These are phyloP conservation scores for Yamadazyma diospyri DNA, from an alignment of 1,139 yeast genomes.

Conservation along the genomic window DNA sequence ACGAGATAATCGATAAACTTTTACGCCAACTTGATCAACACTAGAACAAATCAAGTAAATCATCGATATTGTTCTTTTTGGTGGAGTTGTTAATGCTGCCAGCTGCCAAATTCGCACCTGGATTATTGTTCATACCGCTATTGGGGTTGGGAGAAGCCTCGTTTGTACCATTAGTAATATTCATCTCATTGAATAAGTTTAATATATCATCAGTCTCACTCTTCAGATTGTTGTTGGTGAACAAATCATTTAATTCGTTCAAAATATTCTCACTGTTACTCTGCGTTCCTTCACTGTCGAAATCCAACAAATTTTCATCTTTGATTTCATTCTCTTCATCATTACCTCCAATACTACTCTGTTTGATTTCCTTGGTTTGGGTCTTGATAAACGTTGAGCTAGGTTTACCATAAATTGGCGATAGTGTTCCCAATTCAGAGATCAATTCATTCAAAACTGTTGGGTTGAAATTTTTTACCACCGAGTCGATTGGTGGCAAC, in stretches of 20 bases:
- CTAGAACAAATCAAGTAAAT: constrained; percentile 57
- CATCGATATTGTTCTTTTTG: constrained; percentile 23
- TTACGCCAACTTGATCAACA: constrained; percentile 6
- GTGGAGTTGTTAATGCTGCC: constrained; percentile 1
- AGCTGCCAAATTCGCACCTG: neutral
- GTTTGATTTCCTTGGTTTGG: constrained; percentile 8
- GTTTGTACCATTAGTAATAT: too few species aligned
- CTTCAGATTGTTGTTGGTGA: constrained; percentile 27
- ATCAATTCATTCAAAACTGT: constrained; percentile 64
- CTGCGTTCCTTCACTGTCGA: constrained; percentile 52
- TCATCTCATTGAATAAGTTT: constrained; percentile 34
- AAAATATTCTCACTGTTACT: constrained; percentile 32
- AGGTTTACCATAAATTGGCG: constrained; percentile 89
- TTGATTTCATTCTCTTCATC: constrained; percentile 50
- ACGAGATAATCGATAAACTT: constrained; percentile 15
- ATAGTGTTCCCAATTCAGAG: constrained; percentile 75
- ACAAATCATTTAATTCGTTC: constrained; percentile 69
- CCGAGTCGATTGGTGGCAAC: constrained; percentile 68
- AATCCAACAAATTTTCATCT: constrained; percentile 81
- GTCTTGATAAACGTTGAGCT: constrained; percentile 53
- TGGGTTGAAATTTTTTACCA: constrained; percentile 70
- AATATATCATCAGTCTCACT: constrained; percentile 39
- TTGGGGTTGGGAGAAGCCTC: constrained; percentile 2
- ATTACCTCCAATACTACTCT: constrained; percentile 15
- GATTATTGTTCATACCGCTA: constrained; percentile 5